phyloP scores from a whole-genome alignment of 1,284 basidiomycete species.

The Ceratobasidium sp. region DNA sequence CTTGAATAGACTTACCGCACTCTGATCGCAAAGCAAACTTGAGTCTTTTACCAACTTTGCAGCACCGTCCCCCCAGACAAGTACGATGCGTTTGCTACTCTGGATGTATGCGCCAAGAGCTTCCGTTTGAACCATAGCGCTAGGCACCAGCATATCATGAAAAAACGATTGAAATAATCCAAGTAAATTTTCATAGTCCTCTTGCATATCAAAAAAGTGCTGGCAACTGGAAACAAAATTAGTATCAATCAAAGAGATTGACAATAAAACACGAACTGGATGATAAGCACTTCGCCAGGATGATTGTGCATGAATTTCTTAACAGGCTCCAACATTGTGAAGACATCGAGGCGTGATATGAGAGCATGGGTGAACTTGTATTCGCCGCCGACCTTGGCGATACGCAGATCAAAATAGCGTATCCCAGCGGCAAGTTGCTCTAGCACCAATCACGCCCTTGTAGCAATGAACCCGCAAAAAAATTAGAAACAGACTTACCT shows the following conservation, averaged over 20 bases:
- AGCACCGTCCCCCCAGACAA: not conserved
- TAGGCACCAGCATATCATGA: not conserved
- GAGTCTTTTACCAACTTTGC: not conserved
- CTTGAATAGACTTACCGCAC: not conserved
- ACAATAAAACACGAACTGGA: not conserved
- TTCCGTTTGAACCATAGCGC: not conserved
- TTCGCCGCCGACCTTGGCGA: not conserved
- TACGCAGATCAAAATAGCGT: slow-evolving; percentile 6
- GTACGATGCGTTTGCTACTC: not conserved
- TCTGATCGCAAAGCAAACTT: not conserved
- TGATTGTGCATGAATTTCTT: not conserved
- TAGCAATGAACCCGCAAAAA: not conserved
- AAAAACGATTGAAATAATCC: slow-evolving; percentile 3
- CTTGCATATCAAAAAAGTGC: not conserved
- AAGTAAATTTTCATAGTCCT: not conserved
- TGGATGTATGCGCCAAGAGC: not conserved
- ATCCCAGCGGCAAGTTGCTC: not conserved
- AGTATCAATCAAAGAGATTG: not conserved
- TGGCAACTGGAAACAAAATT: not conserved
- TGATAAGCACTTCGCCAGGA: not conserved
- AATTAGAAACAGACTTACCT: not conserved
- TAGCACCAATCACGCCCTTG: not conserved
- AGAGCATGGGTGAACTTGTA: slow-evolving; percentile 8
- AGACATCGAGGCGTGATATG: not conserved
- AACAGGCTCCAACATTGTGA: not conserved